phyloP scores from a whole-genome alignment of 164 flowering plant species.

The Stephania japonica region DNA sequence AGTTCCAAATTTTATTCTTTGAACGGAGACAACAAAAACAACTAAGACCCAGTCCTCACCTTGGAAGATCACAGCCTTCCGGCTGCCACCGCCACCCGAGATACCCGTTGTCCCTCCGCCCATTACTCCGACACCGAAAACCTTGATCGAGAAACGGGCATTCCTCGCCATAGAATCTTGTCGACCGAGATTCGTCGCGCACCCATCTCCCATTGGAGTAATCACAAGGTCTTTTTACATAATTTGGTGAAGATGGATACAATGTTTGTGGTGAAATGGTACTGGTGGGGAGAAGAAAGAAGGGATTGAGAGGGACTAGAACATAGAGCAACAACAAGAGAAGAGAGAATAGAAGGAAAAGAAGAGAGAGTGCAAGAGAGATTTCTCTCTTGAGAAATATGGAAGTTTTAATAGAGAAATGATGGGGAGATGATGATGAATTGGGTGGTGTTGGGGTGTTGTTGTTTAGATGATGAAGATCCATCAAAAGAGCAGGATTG shows the following conservation, averaged over 20 bases:
- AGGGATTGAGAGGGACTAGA: slow-evolving; percentile 15
- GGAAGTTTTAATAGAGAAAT: not conserved
- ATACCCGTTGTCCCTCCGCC: slow-evolving; percentile 45
- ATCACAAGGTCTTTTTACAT: slow-evolving; percentile 30
- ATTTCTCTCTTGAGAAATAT: slow-evolving; percentile 21
- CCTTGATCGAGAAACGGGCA: slow-evolving; percentile 72
- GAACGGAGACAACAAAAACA: not conserved
- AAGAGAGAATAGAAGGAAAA: slow-evolving; percentile 22
- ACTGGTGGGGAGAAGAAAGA: slow-evolving; percentile 11
- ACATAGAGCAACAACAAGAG: slow-evolving; percentile 10
- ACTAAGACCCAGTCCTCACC: slow-evolving; percentile 27
- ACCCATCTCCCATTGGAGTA: slow-evolving; percentile 63
- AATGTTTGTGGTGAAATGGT: slow-evolving; percentile 16
- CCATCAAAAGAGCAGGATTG: slow-evolving; percentile 27
- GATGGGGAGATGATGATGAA: slow-evolving; percentile 6
- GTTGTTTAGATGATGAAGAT: slow-evolving; percentile 24
- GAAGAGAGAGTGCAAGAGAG: slow-evolving; percentile 14
- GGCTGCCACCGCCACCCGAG: slow-evolving; percentile 77
- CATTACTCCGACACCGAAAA: slow-evolving; percentile 48
- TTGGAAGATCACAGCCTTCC: slow-evolving; percentile 50
- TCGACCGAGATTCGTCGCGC: slow-evolving; percentile 25
- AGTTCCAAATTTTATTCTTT: not conserved
- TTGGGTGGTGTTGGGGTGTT: slow-evolving; percentile 6
- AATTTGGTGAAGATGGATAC: not conserved
- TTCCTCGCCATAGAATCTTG: slow-evolving; percentile 30